These are phyloP conservation scores for Globisporangium nunn DNA, from an alignment of 352 stramenopile genomes.

Conservation along the genomic window DNA sequence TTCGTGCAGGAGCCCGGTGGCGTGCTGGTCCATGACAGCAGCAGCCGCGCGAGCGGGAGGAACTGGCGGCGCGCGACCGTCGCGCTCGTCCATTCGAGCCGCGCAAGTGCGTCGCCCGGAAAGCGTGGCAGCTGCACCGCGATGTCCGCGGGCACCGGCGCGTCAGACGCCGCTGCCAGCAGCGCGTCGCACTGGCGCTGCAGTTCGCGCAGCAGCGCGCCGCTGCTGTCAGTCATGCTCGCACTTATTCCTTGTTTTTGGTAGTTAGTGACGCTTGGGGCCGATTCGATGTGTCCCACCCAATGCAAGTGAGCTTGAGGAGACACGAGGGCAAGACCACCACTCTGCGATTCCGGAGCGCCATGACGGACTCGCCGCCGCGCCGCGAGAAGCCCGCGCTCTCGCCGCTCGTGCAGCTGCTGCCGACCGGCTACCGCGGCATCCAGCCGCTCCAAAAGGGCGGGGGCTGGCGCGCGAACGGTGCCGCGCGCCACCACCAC, in stretches of 20 bases:
- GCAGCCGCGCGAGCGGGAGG: not conserved
- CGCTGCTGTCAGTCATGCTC: not conserved
- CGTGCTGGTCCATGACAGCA: not conserved
- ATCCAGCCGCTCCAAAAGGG: constrained; percentile 66
- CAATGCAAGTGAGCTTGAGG: not conserved
- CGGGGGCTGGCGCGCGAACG: constrained; percentile 61
- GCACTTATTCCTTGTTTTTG: too few relatives aligned
- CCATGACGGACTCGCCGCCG: constrained; percentile 12
- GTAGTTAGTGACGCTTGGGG: too few relatives aligned
- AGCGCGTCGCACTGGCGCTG: constrained; percentile 3
- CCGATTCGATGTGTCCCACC: too few relatives aligned
- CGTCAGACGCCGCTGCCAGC: not conserved
- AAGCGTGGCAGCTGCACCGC: not conserved
- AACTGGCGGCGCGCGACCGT: not conserved
- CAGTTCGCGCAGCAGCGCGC: not conserved
- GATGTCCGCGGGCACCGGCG: not conserved
- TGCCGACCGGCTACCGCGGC: constrained; percentile 59
- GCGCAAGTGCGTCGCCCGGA: not conserved
- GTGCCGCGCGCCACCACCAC: constrained; percentile 14
- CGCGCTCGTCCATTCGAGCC: not conserved
- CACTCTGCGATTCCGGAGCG: not conserved
- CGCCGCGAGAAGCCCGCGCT: constrained; percentile 13
- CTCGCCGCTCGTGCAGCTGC: constrained; percentile 50
- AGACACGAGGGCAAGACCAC: not conserved
- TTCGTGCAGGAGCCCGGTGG: not conserved